Base-by-base conservation (phyloP, 225 moss, liverwort and hornwort genomes). In the Anthoceros angustus region DNA sequence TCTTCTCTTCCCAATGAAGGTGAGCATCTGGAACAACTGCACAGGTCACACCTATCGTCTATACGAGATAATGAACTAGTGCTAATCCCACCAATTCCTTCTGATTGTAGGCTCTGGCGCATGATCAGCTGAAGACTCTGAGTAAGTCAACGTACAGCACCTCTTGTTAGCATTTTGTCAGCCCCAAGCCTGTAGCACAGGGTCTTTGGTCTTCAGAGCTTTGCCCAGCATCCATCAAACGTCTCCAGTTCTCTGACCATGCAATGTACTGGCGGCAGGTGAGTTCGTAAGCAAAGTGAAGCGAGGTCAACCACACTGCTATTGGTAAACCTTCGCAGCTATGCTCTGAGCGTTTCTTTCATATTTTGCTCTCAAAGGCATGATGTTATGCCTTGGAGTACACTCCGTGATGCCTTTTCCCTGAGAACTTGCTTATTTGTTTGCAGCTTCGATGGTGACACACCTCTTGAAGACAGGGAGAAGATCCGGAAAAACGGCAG, bases 361-460 rank as follows among this genome's bases (percentile, higher is more conserved):
- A 60, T 60, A 60, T 3, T 6, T 23, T 5, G 18, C 5, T 23
- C 23, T 60, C 55, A 60, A 60, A 23, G 18, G 23, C 18, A 60
- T 18, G 23, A 1, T 55, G 2, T 21, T 55, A 21, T 16, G 50
- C 50, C 4, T 55, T 4, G 18, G 50, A 1, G 50, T 16, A 2
- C 21, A 4, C 21, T 2, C 50, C 21, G 1, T 55, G 18, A 5
- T 55, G 21, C 50, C 32, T 39, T 42, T 25, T 65, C 21, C 43
- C 25, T 21, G 64, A 64, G 24, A 61, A 25, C 55, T 64, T 25
- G 61, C 24, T 70, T 39, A 42, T 25, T 23, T 39, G 66, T 67
- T 79, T 66, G 67, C 75, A 84, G 84, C 71, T 84, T 81, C 66
- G 84, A 82, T 66, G 84, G 84, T 61, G 79, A 84, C 73, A 84